Conservation (phyloP, 2,329 filamentous ascomycete species). For the Periconia macrospinosa region DNA sequence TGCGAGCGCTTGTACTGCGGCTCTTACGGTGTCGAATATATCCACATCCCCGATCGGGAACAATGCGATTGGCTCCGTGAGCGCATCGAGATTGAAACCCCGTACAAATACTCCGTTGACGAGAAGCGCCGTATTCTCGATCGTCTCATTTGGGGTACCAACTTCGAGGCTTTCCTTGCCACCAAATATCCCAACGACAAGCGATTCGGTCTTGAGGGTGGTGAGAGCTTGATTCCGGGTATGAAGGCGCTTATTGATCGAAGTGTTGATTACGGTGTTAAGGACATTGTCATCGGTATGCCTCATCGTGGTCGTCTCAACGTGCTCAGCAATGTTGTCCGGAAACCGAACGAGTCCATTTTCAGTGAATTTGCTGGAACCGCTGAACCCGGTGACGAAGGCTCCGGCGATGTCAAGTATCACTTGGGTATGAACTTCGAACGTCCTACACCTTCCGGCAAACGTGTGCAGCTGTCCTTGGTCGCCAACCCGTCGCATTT, state of each 20-base stretch:
- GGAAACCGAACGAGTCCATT: constrained; percentile 99
- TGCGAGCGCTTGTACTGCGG: constrained; percentile 97
- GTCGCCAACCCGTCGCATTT: constrained; percentile 98
- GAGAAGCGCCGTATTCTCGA: constrained; percentile 98
- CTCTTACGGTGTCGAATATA: constrained; percentile 97
- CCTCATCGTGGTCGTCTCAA: constrained; percentile 98
- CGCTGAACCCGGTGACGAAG: constrained; percentile 85
- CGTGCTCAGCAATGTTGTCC: constrained; percentile 95
- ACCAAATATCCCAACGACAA: constrained; percentile 99
- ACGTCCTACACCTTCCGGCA: constrained; percentile 94
- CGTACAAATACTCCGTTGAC: constrained; percentile 96
- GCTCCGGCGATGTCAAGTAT: constrained; percentile 98
- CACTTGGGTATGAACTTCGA: constrained; percentile 99
- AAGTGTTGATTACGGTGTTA: constrained; percentile 96
- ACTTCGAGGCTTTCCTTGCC: constrained; percentile 91
- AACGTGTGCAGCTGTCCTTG: constrained; percentile 97
- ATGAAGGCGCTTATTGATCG: constrained; percentile 99
- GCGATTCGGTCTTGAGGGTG: constrained; percentile 96
- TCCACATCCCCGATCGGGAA: constrained; percentile 95
- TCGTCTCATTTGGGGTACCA: constrained; percentile 97
- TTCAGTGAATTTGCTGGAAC: constrained; percentile 97
- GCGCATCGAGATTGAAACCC: constrained; percentile 87
- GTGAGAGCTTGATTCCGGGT: constrained; percentile 93
- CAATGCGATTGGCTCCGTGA: constrained; percentile 98
- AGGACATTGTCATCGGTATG: constrained; percentile 99